A percentile compares a stretch with the other conserved stretches of the same genome.
phyloP scores from a whole-genome alignment of 139 green algal species.

The Coelastrella sp. region DNA sequence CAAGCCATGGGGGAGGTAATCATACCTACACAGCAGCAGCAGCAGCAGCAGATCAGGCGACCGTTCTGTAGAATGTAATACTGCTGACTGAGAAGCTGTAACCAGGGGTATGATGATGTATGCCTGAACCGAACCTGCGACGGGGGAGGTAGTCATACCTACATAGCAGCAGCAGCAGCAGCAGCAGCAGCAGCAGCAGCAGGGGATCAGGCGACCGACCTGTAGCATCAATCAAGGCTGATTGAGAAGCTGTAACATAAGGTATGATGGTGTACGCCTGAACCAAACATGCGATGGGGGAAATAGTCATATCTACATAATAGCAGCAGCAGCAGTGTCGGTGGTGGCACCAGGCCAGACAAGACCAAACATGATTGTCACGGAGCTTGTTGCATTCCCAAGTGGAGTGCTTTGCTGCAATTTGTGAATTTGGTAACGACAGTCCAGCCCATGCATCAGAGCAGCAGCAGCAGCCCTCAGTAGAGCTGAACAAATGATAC shows the following conservation, averaged over 20 bases:
- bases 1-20: slow-evolving; percentile 5
- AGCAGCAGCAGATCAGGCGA: background rate
- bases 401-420: no score
- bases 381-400: no score
- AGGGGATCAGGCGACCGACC: background rate
- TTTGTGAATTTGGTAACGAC: no score
- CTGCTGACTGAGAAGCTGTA: no score
- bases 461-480: no score
- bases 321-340: background rate
- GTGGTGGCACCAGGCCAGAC: no score
- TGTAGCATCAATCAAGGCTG: no score
- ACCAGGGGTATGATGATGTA: background rate
- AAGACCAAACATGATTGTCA: no score
- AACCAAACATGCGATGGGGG: background rate
- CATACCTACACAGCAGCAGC: slow-evolving; percentile 13
- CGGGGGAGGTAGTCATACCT: slow-evolving; percentile 36
- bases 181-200: background rate
- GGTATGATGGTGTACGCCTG: background rate
- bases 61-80: background rate
- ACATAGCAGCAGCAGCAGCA: background rate
- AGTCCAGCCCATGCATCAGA: no score
- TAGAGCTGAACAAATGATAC: no score
- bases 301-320: slow-evolving; percentile 34
- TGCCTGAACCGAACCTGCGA: background rate
- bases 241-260: background rate